Evolutionary conservation across 192 early-diverging fungal species (phyloP).

Genomic region (Umbelopsis sp.): DNA sequence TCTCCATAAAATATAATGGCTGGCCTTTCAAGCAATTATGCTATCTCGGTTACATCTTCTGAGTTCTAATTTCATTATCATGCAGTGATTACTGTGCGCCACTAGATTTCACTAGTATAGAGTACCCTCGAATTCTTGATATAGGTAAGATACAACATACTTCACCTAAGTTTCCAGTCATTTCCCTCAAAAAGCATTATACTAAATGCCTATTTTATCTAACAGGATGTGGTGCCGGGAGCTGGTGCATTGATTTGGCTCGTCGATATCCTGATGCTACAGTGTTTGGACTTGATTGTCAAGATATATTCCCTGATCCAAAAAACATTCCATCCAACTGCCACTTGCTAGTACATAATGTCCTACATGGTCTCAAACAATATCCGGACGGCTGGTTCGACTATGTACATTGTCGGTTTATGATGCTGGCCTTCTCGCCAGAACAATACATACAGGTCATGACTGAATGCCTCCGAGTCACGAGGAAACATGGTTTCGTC

Average conservation of each 20-base stretch:
- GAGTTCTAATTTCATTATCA: conserved; percentile 10
- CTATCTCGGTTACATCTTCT: conserved; percentile 6
- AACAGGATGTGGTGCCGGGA: conserved; percentile 36
- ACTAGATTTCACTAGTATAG: conserved; percentile 22
- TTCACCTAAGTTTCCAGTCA: background rate
- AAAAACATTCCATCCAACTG: conserved; percentile 34
- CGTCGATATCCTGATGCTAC: conserved; percentile 29
- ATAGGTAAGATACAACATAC: conserved; percentile 4
- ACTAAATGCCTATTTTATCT: background rate
- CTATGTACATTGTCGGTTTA: conserved; percentile 38
- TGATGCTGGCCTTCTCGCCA: conserved; percentile 34
- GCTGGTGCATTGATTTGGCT: conserved; percentile 41
- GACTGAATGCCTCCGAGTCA: conserved; percentile 30
- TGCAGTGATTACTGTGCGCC: conserved; percentile 33
- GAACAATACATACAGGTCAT: conserved; percentile 35
- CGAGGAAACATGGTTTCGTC: conserved; percentile 36
- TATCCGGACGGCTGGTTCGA: conserved; percentile 37
- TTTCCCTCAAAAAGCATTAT: background rate
- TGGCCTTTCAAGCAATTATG: background rate
- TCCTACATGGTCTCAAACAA: conserved; percentile 27
- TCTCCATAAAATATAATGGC: background rate
- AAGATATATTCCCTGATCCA: conserved; percentile 30
- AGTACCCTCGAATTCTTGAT: conserved; percentile 27
- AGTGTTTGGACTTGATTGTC: conserved; percentile 36
- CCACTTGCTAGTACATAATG: conserved; percentile 28